Evolutionary conservation across 768 basidiomycete species (phyloP), one percentile per base, ranked within the genome.

Genomic region (Lentinula sp.): DNA sequence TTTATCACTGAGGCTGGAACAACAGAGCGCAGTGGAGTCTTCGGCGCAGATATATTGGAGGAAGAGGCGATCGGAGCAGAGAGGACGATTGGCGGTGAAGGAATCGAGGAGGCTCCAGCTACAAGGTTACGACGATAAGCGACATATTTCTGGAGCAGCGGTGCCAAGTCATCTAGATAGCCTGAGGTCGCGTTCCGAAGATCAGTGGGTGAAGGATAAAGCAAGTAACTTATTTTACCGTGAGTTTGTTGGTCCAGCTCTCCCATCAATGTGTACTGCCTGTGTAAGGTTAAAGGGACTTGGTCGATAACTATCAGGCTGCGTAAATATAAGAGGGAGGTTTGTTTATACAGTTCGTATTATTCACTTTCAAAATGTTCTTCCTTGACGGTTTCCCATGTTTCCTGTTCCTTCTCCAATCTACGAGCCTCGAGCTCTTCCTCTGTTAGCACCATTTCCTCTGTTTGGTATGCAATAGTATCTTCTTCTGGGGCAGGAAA

Each of bases 301-400:
- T 92, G 89, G 62, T 91, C 89, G 56, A 93, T 78, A 52, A 86
- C 91, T 94, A 61, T 35, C 55, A 61, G 49, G 1, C 4, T 23
- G 46, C 5, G 13, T 56, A 34, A 46, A 49, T 42, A 40, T 37
- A 55, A 58, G 55, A 46, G 28, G 37, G 37, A 55, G 53, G 16
- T 16, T 48, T 57, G 53, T 45, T 23, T 37, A 37, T 40, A 51
- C 39, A 5, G 34, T 10, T 15, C 52, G 37, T 35, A 16, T 48
- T 37, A 63, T 78, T 53, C 46, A 87, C 91, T 83, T 81, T 92
- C 91, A 70, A 84, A 85, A 65, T 91, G 84, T 62, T 93, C 88
- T 67, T 93, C 91, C 67, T 84, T 82, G 69, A 93, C 82, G 42
- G 84, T 75, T 50, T 89, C 86, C 88, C 89, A 90, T 40, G 89